Evolutionary conservation across 768 basidiomycete species (phyloP).

Genomic region (Lactarius tabidus): DNA sequence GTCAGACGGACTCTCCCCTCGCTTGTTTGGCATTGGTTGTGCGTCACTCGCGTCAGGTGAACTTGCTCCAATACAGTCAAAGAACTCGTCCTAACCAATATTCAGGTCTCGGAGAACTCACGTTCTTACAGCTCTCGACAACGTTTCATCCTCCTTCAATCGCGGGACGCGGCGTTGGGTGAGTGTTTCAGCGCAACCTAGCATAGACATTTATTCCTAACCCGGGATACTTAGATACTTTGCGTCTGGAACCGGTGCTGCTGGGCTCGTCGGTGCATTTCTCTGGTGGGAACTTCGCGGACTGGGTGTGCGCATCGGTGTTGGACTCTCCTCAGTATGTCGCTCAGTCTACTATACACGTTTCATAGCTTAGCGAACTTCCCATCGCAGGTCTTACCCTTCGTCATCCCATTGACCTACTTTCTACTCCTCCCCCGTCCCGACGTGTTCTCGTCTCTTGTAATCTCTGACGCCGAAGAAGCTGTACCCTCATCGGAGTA

Average conservation of each 20-base stretch:
- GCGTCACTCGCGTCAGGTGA: constrained; percentile 18
- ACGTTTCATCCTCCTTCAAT: constrained; percentile 66
- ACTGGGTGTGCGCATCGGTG: constrained; percentile 77
- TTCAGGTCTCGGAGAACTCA: constrained; percentile 86
- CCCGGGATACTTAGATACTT: constrained; percentile 58
- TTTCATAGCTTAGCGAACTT: constrained; percentile 3
- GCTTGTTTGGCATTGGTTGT: constrained; percentile 25
- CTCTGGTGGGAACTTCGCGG: constrained; percentile 92
- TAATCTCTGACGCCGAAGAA: constrained; percentile 29
- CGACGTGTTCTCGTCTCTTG: constrained; percentile 42
- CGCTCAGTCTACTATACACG: constrained; percentile 28
- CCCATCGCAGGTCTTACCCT: constrained; percentile 64
- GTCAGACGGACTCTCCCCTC: constrained; percentile 17
- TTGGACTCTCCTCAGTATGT: constrained; percentile 77
- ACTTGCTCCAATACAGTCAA: not conserved
- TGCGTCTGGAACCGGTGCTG: constrained; percentile 90
- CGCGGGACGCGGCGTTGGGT: constrained; percentile 81
- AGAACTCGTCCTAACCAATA: constrained; percentile 7
- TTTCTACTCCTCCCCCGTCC: constrained; percentile 70
- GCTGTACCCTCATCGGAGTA: constrained; percentile 36
- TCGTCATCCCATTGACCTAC: constrained; percentile 73
- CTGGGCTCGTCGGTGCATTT: constrained; percentile 88
- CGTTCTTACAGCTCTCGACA: constrained; percentile 90
- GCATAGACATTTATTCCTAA: not conserved
- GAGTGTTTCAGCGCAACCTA: constrained; percentile 23